Evolutionary conservation across 257 asterid genomes (phyloP), one percentile per base, ranked within the genome.

Genomic region (Dorcoceras hygrometricum): DNA sequence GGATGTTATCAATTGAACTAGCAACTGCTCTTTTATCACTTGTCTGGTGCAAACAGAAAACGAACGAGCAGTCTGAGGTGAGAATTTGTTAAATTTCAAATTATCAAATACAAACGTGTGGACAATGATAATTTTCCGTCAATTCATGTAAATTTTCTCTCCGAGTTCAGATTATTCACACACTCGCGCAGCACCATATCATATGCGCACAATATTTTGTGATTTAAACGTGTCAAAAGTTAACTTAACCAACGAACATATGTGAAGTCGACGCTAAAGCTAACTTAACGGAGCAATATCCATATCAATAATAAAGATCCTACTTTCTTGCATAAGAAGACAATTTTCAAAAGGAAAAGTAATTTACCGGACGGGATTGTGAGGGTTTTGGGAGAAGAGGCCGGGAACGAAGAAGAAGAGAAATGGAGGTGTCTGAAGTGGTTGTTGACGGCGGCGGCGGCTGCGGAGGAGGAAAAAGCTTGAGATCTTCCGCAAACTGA

Each of bases 401-500:
- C 69, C 27, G 83, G 77, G 29, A 76, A 58, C 23, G 90, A 77
- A 6, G 85, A 75, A 57, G 84, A 72, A 46, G 79, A 65, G 62
- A 79, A 79, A 73, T 88, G 97, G 68, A 86, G 81, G 77, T 72
- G 89, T 81, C 90, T 87, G 77, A 81, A 43, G 36, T 74, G 81
- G 71, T 55, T 80, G 87, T 78, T 83, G 77, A 73, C 81, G 73
- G 74, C 84, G 68, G 84, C 72, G 71, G 79, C 71, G 55, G 73
- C 70, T 57, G 71, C 55, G 71, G 83, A 29, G 72, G 81, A 29
- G 62, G 82, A 72, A 62, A 82, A 63, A 50, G 18, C 71, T 11
- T 75, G 78, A 74, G 94, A 87, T 82, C 95, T 73, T 66, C 94
- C 90, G 76, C 58, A 46, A 50, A 88, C 43, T 54, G 94, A 83